Conservation (phyloP, 1,284 basidiomycete genomes). For the Cronartium quercuum region DNA sequence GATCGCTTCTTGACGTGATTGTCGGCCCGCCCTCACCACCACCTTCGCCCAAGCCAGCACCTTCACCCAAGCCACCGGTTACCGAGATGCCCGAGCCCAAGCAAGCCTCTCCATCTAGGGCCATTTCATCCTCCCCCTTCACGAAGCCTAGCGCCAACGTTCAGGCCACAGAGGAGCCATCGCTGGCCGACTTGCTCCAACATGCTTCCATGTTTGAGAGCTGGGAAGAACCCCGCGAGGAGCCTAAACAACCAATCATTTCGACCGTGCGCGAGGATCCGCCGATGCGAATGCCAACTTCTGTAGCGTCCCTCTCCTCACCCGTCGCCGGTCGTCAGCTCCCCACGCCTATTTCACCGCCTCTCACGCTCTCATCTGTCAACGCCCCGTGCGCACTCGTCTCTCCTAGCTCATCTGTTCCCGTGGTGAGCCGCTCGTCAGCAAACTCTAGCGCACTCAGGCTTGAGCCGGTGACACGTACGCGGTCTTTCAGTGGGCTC, state of each 20-base stretch:
- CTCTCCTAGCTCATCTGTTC: background rate
- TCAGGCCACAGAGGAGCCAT: slow-evolving; percentile 12
- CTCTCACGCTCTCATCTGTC: background rate
- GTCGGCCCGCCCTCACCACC: slow-evolving; percentile 6
- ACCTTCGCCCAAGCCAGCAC: background rate
- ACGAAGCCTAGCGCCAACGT: background rate
- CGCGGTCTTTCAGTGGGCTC: slow-evolving; percentile 11
- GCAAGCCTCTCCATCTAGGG: background rate
- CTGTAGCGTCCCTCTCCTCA: slow-evolving; percentile 5
- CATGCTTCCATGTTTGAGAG: slow-evolving; percentile 33
- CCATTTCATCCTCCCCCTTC: background rate
- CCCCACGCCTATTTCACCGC: background rate
- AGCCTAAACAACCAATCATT: background rate
- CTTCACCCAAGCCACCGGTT: background rate
- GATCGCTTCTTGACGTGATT: slow-evolving; percentile 31
- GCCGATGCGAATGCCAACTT: background rate
- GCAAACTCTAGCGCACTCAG: background rate
- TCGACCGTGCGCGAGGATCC: background rate
- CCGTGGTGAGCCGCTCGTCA: background rate
- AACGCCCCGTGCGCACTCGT: background rate
- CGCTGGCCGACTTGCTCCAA: slow-evolving; percentile 26
- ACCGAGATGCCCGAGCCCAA: background rate
- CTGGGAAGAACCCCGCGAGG: background rate
- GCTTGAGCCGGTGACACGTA: slow-evolving; percentile 1
- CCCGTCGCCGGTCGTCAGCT: background rate